Conservation (phyloP, 2,329 filamentous ascomycete genomes). For the Pseudogymnoascus sp. region DNA sequence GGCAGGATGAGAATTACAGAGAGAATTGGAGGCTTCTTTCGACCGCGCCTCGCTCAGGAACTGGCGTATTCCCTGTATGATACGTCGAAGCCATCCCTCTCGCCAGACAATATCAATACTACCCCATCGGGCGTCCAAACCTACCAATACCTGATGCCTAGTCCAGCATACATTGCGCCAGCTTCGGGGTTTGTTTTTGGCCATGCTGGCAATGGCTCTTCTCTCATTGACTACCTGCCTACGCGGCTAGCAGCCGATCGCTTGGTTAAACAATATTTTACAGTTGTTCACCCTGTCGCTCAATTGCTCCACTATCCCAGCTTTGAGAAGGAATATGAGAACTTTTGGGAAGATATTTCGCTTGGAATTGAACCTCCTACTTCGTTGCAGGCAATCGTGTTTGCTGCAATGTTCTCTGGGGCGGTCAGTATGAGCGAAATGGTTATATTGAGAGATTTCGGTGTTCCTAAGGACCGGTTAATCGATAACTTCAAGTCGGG, state of each 20-base stretch:
- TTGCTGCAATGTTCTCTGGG: slow-evolving; percentile 61
- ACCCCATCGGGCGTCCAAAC: slow-evolving; percentile 19
- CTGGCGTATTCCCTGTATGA: slow-evolving; percentile 29
- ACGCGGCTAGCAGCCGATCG: slow-evolving; percentile 47
- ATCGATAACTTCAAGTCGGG: slow-evolving; percentile 56
- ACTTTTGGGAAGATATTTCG: slow-evolving; percentile 56
- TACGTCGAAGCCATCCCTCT: not conserved
- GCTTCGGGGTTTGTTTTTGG: slow-evolving; percentile 60
- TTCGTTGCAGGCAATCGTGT: slow-evolving; percentile 59
- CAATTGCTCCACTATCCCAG: slow-evolving; percentile 58
- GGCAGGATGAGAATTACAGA: slow-evolving; percentile 68
- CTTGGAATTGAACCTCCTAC: slow-evolving; percentile 51
- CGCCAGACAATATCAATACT: not conserved
- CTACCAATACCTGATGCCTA: slow-evolving; percentile 52
- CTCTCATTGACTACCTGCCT: slow-evolving; percentile 53
- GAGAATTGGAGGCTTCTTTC: slow-evolving; percentile 61
- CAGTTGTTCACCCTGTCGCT: slow-evolving; percentile 58
- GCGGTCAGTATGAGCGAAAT: slow-evolving; percentile 56
- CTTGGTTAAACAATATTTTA: slow-evolving; percentile 58
- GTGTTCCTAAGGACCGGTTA: slow-evolving; percentile 46
- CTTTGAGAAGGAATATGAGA: slow-evolving; percentile 54
- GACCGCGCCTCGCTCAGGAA: slow-evolving; percentile 63
- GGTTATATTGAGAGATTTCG: slow-evolving; percentile 42
- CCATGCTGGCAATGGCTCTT: slow-evolving; percentile 37
- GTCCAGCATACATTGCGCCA: slow-evolving; percentile 58